These are phyloP conservation scores for Abortiporus biennis DNA, from an alignment of 1,284 basidiomycete species.

Conservation along the genomic window DNA sequence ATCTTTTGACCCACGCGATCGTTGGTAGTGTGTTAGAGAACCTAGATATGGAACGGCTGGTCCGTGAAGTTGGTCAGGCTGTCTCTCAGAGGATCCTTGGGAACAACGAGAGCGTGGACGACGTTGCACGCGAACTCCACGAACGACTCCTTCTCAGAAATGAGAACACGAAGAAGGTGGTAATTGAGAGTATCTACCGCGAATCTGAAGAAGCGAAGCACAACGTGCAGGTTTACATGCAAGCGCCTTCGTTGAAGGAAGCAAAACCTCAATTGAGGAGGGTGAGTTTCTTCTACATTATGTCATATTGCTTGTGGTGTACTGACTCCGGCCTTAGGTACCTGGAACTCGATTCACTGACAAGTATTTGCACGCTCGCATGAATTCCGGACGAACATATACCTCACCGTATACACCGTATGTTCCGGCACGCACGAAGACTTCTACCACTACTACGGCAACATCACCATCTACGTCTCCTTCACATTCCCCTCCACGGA, in stretches of 20 bases:
- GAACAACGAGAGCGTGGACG: conserved; percentile 91
- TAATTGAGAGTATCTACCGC: conserved; percentile 95
- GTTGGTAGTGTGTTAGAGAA: conserved; percentile 97
- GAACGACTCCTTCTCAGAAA: conserved; percentile 88
- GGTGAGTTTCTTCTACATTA: conserved; percentile 37
- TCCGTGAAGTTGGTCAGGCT: conserved; percentile 89
- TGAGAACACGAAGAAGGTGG: conserved; percentile 94
- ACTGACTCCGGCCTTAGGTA: conserved; percentile 49
- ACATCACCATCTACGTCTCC: conserved; percentile 31
- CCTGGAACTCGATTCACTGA: conserved; percentile 90
- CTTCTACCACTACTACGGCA: conserved; percentile 28
- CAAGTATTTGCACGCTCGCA: conserved; percentile 80
- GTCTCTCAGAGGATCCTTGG: conserved; percentile 89
- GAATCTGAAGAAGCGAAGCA: conserved; percentile 84
- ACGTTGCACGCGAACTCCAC: conserved; percentile 91
- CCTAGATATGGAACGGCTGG: conserved; percentile 96
- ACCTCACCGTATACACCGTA: conserved; percentile 46
- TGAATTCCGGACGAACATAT: conserved; percentile 45
- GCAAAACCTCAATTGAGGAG: conserved; percentile 79
- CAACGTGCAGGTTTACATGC: conserved; percentile 86
- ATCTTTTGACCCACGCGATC: conserved; percentile 95
- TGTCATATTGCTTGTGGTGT: not conserved
- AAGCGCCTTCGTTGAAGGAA: conserved; percentile 66
- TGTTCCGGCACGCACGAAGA: conserved; percentile 35
- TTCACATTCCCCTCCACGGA: conserved; percentile 63